Percentiles rank a stretch among this genome's conserved stretches.
Conservation (phyloP, 164 flowering plant genomes). For the Cinnamomum chago region DNA sequence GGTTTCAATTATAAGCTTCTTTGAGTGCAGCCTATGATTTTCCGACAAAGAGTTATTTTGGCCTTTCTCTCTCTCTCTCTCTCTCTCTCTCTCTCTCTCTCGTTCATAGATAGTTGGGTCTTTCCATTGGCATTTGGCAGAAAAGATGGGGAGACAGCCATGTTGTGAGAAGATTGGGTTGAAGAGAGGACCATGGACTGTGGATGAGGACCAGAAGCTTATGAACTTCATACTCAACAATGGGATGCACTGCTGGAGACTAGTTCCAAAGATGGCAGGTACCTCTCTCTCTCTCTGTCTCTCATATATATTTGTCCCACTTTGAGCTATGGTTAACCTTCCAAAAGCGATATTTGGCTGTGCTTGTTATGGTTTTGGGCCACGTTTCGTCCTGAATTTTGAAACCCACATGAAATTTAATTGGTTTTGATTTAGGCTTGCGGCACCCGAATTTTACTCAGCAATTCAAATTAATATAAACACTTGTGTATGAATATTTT, state of each 20-base stretch:
- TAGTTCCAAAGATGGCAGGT: constrained; percentile 84
- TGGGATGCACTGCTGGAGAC: constrained; percentile 76
- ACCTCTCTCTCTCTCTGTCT: background rate
- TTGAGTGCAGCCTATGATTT: constrained; percentile 17
- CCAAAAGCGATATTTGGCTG: too few species aligned
- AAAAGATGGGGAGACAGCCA: constrained; percentile 67
- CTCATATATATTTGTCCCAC: too few species aligned
- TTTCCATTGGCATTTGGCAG: background rate
- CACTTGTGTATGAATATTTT: too few species aligned
- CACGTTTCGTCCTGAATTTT: too few species aligned
- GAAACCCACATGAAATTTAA: too few species aligned
- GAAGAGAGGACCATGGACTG: constrained; percentile 80
- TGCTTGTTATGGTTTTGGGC: too few species aligned
- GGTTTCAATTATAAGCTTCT: constrained; percentile 29
- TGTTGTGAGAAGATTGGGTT: constrained; percentile 75
- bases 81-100: background rate
- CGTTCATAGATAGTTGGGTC: background rate
- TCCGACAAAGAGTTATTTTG: background rate
- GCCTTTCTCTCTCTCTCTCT: background rate
- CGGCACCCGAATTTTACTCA: too few species aligned
- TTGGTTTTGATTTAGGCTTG: too few species aligned
- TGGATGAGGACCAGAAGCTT: constrained; percentile 81
- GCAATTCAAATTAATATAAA: too few species aligned
- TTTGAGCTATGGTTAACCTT: too few species aligned
- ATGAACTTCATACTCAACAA: constrained; percentile 67